A percentile compares a stretch with the other conserved stretches of the same genome.
phyloP scores from a whole-genome alignment of 768 basidiomycete species.

The Ramaria sp. region DNA sequence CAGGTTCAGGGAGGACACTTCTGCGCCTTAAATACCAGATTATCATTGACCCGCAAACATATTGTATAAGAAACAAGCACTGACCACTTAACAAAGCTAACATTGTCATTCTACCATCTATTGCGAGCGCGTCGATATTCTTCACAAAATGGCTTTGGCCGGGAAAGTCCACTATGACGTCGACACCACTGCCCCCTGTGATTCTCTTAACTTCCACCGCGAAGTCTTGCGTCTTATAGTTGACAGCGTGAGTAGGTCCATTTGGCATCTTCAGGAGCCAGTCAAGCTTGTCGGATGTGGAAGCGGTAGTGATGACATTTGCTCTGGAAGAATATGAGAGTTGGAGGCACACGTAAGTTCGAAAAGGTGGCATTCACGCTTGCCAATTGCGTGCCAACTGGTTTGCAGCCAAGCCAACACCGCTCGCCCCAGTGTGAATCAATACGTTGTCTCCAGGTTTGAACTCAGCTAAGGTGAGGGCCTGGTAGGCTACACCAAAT shows the following conservation, averaged over 20 bases:
- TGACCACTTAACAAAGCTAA: slow-evolving; percentile 58
- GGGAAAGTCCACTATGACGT: slow-evolving; percentile 81
- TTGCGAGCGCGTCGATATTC: slow-evolving; percentile 58
- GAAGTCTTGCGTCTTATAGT: slow-evolving; percentile 82
- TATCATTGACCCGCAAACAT: neutral
- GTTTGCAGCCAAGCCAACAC: slow-evolving; percentile 81
- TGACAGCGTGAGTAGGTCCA: slow-evolving; percentile 66
- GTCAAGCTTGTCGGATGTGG: slow-evolving; percentile 70
- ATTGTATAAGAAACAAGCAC: slow-evolving; percentile 4
- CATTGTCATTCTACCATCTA: slow-evolving; percentile 68
- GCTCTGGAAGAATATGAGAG: slow-evolving; percentile 27
- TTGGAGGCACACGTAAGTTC: slow-evolving; percentile 3
- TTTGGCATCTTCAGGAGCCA: slow-evolving; percentile 58
- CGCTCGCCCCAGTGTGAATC: slow-evolving; percentile 85
- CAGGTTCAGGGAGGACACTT: slow-evolving; percentile 45
- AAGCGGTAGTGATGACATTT: slow-evolving; percentile 78
- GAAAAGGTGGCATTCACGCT: slow-evolving; percentile 41
- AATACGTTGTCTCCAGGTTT: slow-evolving; percentile 66
- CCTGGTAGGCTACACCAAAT: slow-evolving; percentile 41
- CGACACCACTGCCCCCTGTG: slow-evolving; percentile 61
- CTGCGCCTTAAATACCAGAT: slow-evolving; percentile 29
- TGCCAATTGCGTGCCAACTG: slow-evolving; percentile 70
- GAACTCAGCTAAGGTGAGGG: slow-evolving; percentile 57
- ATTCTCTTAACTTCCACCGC: slow-evolving; percentile 56
- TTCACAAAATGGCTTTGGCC: slow-evolving; percentile 63